Base-by-base conservation (phyloP, 305 asterid species). In the Petunia hybrid region DNA sequence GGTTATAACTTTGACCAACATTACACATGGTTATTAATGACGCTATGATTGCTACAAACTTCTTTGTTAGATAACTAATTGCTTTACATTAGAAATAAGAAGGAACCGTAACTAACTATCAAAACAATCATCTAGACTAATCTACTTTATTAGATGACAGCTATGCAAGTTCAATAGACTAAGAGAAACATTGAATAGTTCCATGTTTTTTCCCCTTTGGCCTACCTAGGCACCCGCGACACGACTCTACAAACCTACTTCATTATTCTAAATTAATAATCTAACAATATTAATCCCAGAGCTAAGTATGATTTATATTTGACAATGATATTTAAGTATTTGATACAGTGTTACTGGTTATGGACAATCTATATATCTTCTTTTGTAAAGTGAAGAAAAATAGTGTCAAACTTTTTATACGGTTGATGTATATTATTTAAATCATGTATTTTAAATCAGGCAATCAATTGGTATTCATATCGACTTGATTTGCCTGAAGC, bases 1-100 rank as follows among this genome's bases (percentile, higher is more conserved):
- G 53, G 75, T 48, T 35, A 68, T 60, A 31, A 40, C 61, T 55
- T 78, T 77, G 66, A 84, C 84, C 57, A 67, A 61, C 84, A 84
- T 59, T 48, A 45, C 77, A 75, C 82, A 65, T 82, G 82, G 67
- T 14, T 63, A 82, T 36, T 45, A 76, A 13, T 82, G 78, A 74
- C 56, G 63, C 75, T 76, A 16, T 68, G 82, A 82, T 77, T 68
- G 79, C 79, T 57, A 3, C 7, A 9, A 39, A 8, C 40, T 1
- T 76, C 12, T 45, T 56, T 0, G 46, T 6, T 66, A 6, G 38
- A 67, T 43, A 8, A 4, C 13, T 68, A 77, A 8, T 62, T 61
- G 53, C 7, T 14, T 62, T 31, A 53, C 48, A 64, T 6, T 42
- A 6, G 2, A 53, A 31, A 63, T 68, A 77, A 84, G 75, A 60